phyloP scores from a whole-genome alignment of 345 rosid genomes.

The Angophora floribunda region DNA sequence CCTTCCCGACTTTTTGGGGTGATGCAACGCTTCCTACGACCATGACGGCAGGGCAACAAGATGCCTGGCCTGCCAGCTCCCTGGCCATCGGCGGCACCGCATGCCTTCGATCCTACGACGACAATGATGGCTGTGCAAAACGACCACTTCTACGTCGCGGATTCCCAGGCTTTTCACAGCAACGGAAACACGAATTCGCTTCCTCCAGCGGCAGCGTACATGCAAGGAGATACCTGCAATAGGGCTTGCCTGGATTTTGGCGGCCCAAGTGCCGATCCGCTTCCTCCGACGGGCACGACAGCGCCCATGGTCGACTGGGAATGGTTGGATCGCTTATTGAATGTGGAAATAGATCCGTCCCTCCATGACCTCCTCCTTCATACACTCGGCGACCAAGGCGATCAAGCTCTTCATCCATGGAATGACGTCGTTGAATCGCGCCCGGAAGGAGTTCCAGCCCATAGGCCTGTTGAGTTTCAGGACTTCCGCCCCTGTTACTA shows the following conservation, averaged over 20 bases:
- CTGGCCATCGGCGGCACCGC: background rate
- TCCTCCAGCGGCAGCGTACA: background rate
- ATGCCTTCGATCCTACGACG: background rate
- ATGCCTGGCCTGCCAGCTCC: background rate
- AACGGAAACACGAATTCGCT: background rate
- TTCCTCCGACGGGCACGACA: background rate
- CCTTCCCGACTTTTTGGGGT: too few species aligned
- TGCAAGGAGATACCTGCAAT: background rate
- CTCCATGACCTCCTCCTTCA: background rate
- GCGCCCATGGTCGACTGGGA: background rate
- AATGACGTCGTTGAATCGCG: background rate
- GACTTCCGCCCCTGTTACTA: background rate
- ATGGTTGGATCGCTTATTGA: background rate
- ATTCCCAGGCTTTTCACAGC: background rate
- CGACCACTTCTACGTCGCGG: background rate
- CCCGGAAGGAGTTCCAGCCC: background rate
- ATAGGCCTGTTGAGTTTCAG: background rate
- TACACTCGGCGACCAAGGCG: background rate
- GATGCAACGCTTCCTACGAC: too few species aligned
- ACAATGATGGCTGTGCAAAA: background rate
- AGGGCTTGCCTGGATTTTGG: background rate
- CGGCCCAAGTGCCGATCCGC: background rate
- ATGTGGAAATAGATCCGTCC: background rate
- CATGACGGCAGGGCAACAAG: too few species aligned
- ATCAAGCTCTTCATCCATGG: background rate